phyloP scores from a whole-genome alignment of 306 rosid genomes.

The Trifolium repens region DNA sequence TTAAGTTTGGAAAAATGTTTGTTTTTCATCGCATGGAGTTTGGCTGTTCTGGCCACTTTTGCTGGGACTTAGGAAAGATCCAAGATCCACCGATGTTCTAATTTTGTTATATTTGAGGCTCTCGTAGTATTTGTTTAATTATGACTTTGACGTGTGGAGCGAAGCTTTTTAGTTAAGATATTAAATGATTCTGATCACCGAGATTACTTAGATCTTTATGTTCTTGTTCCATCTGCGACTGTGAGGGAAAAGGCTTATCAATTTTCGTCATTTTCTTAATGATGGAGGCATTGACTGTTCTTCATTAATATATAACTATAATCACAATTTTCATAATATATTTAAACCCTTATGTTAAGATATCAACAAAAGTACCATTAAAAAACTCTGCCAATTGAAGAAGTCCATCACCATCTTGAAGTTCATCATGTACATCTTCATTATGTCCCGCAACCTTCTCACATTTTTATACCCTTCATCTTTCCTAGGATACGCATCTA shows the following conservation, averaged over 20 bases:
- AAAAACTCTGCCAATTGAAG: no score
- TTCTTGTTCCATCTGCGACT: neutral
- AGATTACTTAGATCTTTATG: conserved; percentile 11
- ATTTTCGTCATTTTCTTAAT: neutral
- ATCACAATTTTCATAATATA: no score
- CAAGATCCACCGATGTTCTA: conserved; percentile 4
- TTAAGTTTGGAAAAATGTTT: neutral
- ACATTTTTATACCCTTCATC: no score
- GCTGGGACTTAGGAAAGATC: conserved; percentile 2
- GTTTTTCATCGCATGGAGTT: conserved; percentile 6
- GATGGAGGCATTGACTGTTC: no score
- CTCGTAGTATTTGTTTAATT: neutral
- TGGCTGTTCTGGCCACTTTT: neutral
- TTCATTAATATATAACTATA: no score
- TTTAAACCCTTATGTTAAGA: neutral
- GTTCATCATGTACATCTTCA: no score
- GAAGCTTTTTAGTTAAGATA: neutral
- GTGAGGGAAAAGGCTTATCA: conserved; percentile 10
- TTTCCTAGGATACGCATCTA: neutral
- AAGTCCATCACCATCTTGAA: no score
- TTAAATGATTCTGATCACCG: conserved; percentile 5
- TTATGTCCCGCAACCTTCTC: no score
- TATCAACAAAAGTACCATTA: neutral
- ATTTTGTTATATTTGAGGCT: neutral
- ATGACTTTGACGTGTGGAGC: conserved; percentile 8